phyloP scores from a whole-genome alignment of 257 asterid genomes.

The Solanum virginianum region DNA sequence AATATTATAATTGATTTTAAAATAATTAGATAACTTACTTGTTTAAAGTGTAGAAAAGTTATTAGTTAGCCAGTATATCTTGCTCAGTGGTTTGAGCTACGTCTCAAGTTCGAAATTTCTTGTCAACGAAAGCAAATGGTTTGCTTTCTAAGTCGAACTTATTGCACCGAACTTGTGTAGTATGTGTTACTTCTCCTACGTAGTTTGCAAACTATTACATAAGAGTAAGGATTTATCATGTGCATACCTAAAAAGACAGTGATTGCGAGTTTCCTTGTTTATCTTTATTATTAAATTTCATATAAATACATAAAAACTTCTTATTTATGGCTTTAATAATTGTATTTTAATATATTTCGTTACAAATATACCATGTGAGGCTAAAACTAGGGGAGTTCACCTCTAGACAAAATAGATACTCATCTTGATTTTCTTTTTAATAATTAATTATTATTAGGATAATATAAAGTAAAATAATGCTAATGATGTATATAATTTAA shows the following conservation, averaged over 20 bases:
- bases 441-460: too few species aligned
- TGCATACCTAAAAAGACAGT: too few species aligned
- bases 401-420: not conserved
- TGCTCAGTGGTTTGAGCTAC: not conserved
- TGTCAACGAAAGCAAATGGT: too few species aligned
- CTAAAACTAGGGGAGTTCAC: not conserved
- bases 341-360: not conserved
- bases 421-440: too few species aligned
- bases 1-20: not conserved
- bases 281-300: not conserved
- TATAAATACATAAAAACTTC: not conserved
- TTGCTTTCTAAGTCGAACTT: too few species aligned
- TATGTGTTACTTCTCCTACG: too few species aligned
- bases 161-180: accelerated
- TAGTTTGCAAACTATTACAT: too few species aligned
- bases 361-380: not conserved
- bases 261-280: not conserved
- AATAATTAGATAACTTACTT: not conserved
- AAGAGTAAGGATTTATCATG: too few species aligned
- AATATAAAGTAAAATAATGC: not conserved
- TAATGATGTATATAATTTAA: not conserved
- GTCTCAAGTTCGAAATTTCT: too few species aligned
- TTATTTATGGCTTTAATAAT: not conserved
- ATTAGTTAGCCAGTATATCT: not conserved
- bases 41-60: not conserved